These are phyloP conservation scores for Coelomomyces lativittatus DNA, from an alignment of 371 early-diverging fungal species.

Conservation along the genomic window DNA sequence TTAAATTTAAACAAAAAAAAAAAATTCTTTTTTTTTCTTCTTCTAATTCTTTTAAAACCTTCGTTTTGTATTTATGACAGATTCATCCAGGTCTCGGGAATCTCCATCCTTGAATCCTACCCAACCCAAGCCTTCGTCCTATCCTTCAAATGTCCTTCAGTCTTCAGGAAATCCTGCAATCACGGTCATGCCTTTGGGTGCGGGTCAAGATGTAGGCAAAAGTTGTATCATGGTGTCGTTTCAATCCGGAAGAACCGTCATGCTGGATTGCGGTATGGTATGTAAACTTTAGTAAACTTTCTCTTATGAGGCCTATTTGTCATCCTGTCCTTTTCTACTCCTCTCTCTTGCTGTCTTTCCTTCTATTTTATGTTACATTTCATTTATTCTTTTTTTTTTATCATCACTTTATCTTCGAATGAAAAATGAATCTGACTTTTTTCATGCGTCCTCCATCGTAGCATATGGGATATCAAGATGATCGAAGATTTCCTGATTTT, in stretches of 20 bases:
- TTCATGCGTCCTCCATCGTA: no score
- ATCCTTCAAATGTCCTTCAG: background rate
- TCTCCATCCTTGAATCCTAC: no score
- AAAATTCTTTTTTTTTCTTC: no score
- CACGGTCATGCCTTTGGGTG: slow-evolving; percentile 15
- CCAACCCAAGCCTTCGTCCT: no score
- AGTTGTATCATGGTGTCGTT: slow-evolving; percentile 78
- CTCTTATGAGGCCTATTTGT: background rate
- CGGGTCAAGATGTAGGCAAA: slow-evolving; percentile 80
- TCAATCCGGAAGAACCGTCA: slow-evolving; percentile 62
- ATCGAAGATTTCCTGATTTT: slow-evolving; percentile 94
- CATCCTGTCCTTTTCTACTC: background rate
- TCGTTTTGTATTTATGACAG: no score
- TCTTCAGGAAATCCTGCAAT: no score
- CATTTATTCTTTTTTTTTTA: background rate
- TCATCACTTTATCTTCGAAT: no score
- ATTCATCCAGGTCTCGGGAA: no score
- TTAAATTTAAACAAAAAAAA: no score
- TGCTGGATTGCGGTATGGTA: slow-evolving; percentile 93
- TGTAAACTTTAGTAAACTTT: background rate
- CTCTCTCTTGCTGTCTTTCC: background rate
- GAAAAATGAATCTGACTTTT: no score
- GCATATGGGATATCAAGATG: slow-evolving; percentile 96
- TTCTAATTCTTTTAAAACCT: no score
- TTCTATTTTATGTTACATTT: background rate